Evolutionary conservation across 2,329 filamentous ascomycete species (phyloP).

Genomic region (Phaeosphaeria sp.): DNA sequence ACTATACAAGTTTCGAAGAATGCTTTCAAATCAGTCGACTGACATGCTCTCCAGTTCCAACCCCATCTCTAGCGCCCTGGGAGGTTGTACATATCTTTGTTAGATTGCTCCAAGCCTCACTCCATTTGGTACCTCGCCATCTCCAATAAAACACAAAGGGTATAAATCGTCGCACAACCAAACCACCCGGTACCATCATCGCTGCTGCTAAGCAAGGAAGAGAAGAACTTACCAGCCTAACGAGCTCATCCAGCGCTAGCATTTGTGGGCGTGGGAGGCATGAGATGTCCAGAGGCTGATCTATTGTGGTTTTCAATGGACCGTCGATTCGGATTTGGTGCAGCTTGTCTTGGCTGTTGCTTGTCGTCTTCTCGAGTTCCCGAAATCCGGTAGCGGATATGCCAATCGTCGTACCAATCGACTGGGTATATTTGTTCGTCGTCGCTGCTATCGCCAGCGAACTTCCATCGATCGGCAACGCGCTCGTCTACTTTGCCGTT

Average conservation of each 20-base stretch:
- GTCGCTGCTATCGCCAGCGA: constrained; percentile 83
- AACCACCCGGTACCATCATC: constrained; percentile 23
- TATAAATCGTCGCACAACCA: constrained; percentile 36
- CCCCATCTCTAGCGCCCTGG: constrained; percentile 3
- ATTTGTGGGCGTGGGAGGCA: constrained; percentile 39
- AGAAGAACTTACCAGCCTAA: constrained; percentile 2
- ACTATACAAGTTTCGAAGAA: constrained; percentile 18
- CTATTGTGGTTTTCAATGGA: constrained; percentile 46
- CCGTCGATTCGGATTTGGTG: constrained; percentile 30
- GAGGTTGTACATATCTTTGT: constrained; percentile 32
- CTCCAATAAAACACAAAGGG: constrained; percentile 39
- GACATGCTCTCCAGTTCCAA: constrained; percentile 11
- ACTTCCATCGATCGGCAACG: constrained; percentile 69
- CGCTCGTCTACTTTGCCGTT: constrained; percentile 36
- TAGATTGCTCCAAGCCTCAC: constrained; percentile 21
- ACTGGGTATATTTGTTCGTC: constrained; percentile 76
- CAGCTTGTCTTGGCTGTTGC: constrained; percentile 35
- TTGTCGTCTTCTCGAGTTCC: constrained; percentile 51
- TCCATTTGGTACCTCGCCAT: constrained; percentile 12
- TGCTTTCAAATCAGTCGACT: constrained; percentile 18
- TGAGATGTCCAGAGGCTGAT: constrained; percentile 43
- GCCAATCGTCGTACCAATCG: constrained; percentile 69
- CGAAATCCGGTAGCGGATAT: constrained; percentile 65
- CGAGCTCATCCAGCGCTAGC: constrained; percentile 21
- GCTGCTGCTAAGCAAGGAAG: constrained; percentile 19